A percentile compares a stretch with the other conserved stretches of the same genome.
These are phyloP conservation scores for Thielaviopsis populi DNA, from an alignment of 2,329 filamentous ascomycete genomes.

Conservation along the genomic window DNA sequence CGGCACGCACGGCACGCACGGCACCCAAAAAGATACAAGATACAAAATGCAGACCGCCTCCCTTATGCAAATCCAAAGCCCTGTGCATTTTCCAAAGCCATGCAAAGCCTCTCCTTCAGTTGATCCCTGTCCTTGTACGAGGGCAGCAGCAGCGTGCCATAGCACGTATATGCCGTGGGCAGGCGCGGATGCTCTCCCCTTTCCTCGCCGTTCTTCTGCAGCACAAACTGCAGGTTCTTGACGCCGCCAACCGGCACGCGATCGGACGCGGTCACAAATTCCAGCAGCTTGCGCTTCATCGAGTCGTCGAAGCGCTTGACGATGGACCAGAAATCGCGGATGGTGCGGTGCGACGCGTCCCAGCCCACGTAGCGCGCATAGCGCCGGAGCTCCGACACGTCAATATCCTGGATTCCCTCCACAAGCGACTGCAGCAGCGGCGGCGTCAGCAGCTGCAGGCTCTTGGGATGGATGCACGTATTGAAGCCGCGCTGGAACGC, in stretches of 20 bases:
- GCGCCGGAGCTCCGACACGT: conserved; percentile 55
- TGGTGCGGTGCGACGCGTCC: conserved; percentile 49
- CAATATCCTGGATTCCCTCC: conserved; percentile 70
- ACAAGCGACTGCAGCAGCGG: conserved; percentile 59
- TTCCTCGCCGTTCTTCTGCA: conserved; percentile 61
- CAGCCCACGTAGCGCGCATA: conserved; percentile 72
- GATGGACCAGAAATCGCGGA: conserved; percentile 73
- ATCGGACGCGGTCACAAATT: conserved; percentile 91
- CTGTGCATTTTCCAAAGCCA: conserved; percentile 75
- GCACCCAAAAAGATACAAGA: no score
- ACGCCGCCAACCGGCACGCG: conserved; percentile 78
- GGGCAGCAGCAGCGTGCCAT: conserved; percentile 72
- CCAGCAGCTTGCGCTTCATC: conserved; percentile 62
- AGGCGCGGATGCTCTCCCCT: conserved; percentile 40
- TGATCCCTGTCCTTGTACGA: conserved; percentile 61
- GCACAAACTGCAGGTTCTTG: conserved; percentile 64
- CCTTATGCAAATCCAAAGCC: conserved; percentile 73
- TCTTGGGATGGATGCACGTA: conserved; percentile 54
- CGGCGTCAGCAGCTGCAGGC: conserved; percentile 57
- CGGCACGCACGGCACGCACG: background rate
- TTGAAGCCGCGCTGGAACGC: conserved; percentile 74
- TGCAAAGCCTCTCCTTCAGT: conserved; percentile 57
- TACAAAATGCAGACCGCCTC: background rate
- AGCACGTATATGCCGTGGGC: conserved; percentile 86
- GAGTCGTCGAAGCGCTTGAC: conserved; percentile 51